A percentile compares a stretch with the other conserved stretches of the same genome.
These are phyloP conservation scores for Sclerotinia subarctica DNA, from an alignment of 2,329 filamentous ascomycete species.

Conservation along the genomic window DNA sequence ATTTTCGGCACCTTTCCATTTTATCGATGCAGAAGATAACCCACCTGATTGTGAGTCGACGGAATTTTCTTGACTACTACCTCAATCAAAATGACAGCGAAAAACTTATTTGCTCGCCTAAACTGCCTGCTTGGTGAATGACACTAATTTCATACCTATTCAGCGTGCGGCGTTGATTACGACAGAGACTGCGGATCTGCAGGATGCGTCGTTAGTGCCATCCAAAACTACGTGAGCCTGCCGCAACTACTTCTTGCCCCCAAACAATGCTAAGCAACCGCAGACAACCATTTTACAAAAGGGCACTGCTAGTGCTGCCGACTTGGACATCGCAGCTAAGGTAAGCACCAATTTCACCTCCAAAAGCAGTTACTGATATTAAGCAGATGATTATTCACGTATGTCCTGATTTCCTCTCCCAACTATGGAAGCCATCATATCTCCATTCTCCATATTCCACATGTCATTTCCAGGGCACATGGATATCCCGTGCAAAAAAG, in stretches of 20 bases:
- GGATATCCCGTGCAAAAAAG: conserved; percentile 19
- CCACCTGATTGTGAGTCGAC: conserved; percentile 46
- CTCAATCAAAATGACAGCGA: neutral
- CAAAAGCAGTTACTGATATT: conserved; percentile 14
- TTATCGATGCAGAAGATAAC: conserved; percentile 63
- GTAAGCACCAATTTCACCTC: conserved; percentile 22
- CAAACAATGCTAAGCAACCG: conserved; percentile 4
- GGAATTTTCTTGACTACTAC: neutral
- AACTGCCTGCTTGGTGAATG: neutral
- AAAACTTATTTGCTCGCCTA: neutral
- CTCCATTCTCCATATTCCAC: conserved; percentile 11
- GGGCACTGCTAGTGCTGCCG: conserved; percentile 43
- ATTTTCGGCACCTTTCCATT: conserved; percentile 62
- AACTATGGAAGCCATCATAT: conserved; percentile 5
- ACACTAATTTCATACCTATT: neutral
- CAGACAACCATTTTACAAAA: conserved; percentile 30
- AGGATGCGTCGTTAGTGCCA: conserved; percentile 55
- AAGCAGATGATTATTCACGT: conserved; percentile 36
- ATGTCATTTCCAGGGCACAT: conserved; percentile 18
- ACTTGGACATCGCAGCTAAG: conserved; percentile 58
- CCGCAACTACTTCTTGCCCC: neutral
- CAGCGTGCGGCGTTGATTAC: conserved; percentile 53
- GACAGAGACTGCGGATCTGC: conserved; percentile 57
- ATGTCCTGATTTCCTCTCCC: conserved; percentile 32
- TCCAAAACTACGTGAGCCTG: conserved; percentile 34